Evolutionary conservation across 805 yeast genomes (phyloP).

Genomic region (Kodamaea fukazawae): DNA sequence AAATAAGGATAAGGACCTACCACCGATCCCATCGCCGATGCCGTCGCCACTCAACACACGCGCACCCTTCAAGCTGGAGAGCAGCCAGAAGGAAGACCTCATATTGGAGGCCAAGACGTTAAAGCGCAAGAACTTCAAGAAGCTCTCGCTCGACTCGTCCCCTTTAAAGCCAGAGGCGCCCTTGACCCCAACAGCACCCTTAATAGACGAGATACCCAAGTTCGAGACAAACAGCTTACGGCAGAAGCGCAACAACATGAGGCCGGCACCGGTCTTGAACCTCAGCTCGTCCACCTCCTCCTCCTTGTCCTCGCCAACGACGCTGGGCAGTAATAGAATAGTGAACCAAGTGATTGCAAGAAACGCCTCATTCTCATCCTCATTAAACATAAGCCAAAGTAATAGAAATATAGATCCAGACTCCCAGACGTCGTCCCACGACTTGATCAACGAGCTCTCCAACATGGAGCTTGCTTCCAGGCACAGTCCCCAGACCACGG

Average conservation of each 20-base stretch:
- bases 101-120: constrained; percentile 35
- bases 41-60: constrained; percentile 8
- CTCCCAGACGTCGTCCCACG: constrained; percentile 18
- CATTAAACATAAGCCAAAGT: constrained; percentile 15
- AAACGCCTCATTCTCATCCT: constrained; percentile 2
- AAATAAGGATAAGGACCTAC: constrained; percentile 33
- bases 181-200: background rate
- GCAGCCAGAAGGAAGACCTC: constrained; percentile 12
- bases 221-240: constrained; percentile 14
- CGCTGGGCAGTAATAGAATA: constrained; percentile 1
- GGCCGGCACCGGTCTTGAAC: constrained; percentile 33
- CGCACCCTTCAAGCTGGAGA: no score
- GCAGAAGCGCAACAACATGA: constrained; percentile 19
- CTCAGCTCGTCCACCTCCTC: constrained; percentile 8
- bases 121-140: constrained; percentile 40
- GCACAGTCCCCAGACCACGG: constrained; percentile 9
- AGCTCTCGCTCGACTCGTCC: constrained; percentile 25
- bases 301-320: background rate
- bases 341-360: constrained; percentile 4
- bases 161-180: constrained; percentile 10
- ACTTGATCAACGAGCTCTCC: constrained; percentile 27
- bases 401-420: constrained; percentile 25
- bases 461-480: constrained; percentile 17
- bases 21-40: constrained; percentile 34
- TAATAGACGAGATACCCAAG: constrained; percentile 1